Base-by-base conservation (phyloP, 1,139 yeast species). In the Candida pseudoviswanathii region DNA sequence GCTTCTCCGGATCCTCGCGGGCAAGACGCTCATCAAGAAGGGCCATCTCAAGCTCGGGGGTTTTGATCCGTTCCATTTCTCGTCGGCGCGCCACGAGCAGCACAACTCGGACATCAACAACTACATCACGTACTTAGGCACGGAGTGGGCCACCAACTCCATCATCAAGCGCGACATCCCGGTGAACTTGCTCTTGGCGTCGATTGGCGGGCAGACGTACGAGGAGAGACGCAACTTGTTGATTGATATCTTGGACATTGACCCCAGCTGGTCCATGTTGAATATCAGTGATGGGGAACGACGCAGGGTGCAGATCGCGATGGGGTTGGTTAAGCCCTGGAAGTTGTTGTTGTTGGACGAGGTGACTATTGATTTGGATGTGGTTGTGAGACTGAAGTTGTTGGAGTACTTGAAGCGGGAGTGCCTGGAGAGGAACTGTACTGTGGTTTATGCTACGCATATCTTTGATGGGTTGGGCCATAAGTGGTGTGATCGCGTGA, bases 131-230 rank as follows among this genome's bases (percentile, higher is more conserved):
- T 94, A 94, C 64, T 72, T 94, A 44, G 99, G 99, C 3, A 94
- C 98, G 0, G 99, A 94, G 65, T 94, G 99, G 99, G 97, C 97
- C 5, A 82, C 89, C 47, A 94, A 91, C 68, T 89, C 92, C 22
- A 84, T 91, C 44, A 95, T 92, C 2, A 85, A 92, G 60, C 76
- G 97, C 56, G 99, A 94, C 64, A 89, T 94, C 51, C 90, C 96
- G 0, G 97, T 94, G 5, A 78, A 85, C 27, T 81, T 88, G 41
- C 73, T 94, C 54, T 78, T 94, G 42, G 79, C 86, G 21, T 86
- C 96, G 22, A 82, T 94, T 53, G 99, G 99, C 0, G 96, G 96
- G 6, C 85, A 84, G 44, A 72, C 72, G 10, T 89, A 70, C 61
- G 77, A 83, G 0, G 94, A 86, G 30, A 78, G 98, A 59, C 77